Percentiles rank a stretch among this genome's conserved stretches.
phyloP scores from a whole-genome alignment of 257 asterid genomes.

The Solanum okadae region DNA sequence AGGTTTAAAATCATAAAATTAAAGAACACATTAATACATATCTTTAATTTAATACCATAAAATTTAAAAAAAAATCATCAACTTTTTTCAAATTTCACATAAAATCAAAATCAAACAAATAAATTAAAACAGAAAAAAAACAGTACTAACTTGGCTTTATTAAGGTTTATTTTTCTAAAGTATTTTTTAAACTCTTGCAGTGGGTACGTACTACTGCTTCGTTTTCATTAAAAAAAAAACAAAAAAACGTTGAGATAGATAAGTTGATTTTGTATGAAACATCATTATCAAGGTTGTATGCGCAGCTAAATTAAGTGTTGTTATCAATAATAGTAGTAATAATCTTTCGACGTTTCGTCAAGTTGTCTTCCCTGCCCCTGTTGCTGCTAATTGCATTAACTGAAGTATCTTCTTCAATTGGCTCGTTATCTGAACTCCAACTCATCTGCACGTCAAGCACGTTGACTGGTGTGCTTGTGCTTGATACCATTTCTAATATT shows the following conservation, averaged over 20 bases:
- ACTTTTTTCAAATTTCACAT: too few species aligned
- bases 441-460: constrained; percentile 29
- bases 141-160: neutral
- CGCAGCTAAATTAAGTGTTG: neutral
- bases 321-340: neutral
- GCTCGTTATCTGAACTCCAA: constrained; percentile 13
- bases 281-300: neutral
- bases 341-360: constrained; percentile 17
- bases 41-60: neutral
- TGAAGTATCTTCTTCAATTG: neutral
- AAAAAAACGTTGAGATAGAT: neutral
- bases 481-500: constrained; percentile 6
- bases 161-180: neutral
- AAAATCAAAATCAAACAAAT: too few species aligned
- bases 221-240: neutral
- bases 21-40: too few species aligned
- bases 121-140: neutral
- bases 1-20: too few species aligned
- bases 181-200: neutral
- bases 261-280: neutral
- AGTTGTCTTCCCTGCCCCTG: neutral
- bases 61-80: too few species aligned
- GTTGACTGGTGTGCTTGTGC: constrained; percentile 39
- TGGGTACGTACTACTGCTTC: neutral
- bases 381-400: neutral